Conservation (phyloP, 495 filamentous ascomycete genomes). For the Bryoglossum gracile region DNA sequence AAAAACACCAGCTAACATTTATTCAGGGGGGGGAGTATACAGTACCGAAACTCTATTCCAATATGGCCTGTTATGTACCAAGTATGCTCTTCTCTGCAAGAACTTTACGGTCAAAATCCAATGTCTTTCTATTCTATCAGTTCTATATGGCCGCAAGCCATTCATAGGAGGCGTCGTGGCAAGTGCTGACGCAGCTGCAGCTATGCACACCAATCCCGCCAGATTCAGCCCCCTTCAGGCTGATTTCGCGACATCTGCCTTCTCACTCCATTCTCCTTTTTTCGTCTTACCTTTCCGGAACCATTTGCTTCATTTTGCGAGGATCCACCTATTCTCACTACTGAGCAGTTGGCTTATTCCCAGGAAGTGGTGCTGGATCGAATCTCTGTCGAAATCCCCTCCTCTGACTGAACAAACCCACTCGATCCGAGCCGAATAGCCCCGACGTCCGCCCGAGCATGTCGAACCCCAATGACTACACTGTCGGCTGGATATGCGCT, state of each 20-base stretch:
- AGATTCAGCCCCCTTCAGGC: constrained; percentile 11
- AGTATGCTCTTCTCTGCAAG: no score
- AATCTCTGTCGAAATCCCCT: not conserved
- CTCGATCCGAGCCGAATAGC: no score
- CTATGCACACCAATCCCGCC: constrained; percentile 6
- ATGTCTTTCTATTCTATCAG: constrained; percentile 8
- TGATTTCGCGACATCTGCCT: constrained; percentile 3
- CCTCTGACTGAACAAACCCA: not conserved
- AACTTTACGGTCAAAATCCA: not conserved
- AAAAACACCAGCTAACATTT: no score
- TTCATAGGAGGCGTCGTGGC: constrained; percentile 6
- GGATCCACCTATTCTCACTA: constrained; percentile 6
- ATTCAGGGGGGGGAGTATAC: no score
- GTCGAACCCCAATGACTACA: constrained; percentile 20
- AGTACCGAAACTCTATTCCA: no score
- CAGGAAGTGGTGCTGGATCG: not conserved
- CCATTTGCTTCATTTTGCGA: constrained; percentile 10
- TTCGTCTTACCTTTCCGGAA: constrained; percentile 7
- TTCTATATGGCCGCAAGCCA: constrained; percentile 9
- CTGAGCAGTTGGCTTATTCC: not conserved
- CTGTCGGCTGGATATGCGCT: constrained; percentile 36
- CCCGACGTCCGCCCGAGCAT: not conserved
- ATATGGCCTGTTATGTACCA: no score
- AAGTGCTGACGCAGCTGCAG: constrained; percentile 6
- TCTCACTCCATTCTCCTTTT: constrained; percentile 11